Evolutionary conservation across 2,329 filamentous ascomycete genomes (phyloP), one percentile per base, ranked within the genome.

Genomic region (Aspergillus sp.): DNA sequence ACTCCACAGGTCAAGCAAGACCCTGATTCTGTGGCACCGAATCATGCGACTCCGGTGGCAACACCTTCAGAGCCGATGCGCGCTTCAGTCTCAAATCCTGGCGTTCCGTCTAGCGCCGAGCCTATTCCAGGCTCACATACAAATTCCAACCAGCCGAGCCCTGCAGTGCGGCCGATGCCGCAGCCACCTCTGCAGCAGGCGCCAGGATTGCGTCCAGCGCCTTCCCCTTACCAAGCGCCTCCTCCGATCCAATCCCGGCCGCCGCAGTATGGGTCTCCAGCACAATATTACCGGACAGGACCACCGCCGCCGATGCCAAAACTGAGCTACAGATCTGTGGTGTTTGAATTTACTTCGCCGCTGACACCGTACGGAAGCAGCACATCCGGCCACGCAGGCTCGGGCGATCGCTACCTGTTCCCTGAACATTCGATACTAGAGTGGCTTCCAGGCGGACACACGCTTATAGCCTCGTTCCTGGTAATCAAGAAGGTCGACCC

Each of bases 401-500:
- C 58, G 5, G 62, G 64, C 8, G 67, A 69, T 43, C 59, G 67
- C 13, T 70, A 64, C 43, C 44, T 68, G 1, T 67, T 70, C 38
- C 67, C 67, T 1, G 63, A 68, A 41, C 48, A 67, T 44, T 60
- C 64, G 3, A 68, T 69, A 3, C 42, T 70, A 12, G 66, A 70
- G 39, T 67, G 60, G 48, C 52, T 66, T 13, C 59, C 62, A 3
- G 61, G 58, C 11, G 64, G 64, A 22, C 65, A 57, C 8, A 58
- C 58, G 4, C 60, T 69, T 15, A 49, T 68, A 26, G 64, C 61
- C 19, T 69, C 67, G 1, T 69, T 69, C 40, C 44, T 70, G 4
- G 47, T 67, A 11, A 57, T 66, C 14, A 53, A 60, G 10, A 63
- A 62, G 33, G 63, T 66, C 1, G 60, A 60, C 30, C 48, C 57